Evolutionary conservation across 2,329 filamentous ascomycete species (phyloP).

Genomic region (Didymella segeticola): DNA sequence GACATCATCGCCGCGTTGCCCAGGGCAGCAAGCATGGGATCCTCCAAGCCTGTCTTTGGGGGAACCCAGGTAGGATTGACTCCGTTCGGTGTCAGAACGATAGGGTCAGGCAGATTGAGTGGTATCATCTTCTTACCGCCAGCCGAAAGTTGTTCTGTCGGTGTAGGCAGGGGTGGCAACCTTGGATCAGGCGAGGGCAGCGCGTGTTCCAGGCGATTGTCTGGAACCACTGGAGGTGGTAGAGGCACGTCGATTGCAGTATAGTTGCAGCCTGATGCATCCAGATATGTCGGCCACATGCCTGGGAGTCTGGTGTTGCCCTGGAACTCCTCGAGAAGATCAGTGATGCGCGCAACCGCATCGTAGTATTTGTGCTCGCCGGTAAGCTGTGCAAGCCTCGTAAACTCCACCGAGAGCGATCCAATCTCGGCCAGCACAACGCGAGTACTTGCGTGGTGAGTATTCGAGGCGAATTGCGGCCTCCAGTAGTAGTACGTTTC

Average conservation of each 20-base stretch:
- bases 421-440: conserved; percentile 58
- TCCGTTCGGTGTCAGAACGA: conserved; percentile 32
- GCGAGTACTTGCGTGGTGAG: conserved; percentile 49
- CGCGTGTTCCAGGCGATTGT: conserved; percentile 1
- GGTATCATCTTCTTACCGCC: conserved; percentile 44
- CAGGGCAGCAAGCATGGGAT: conserved; percentile 17
- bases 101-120: conserved; percentile 37
- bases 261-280: conserved; percentile 50
- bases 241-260: conserved; percentile 31
- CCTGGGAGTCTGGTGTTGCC: conserved; percentile 55
- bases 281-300: conserved; percentile 57
- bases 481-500: conserved; percentile 65
- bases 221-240: conserved; percentile 29
- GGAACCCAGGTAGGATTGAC: conserved; percentile 24
- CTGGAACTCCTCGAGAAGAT: conserved; percentile 53
- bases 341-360: conserved; percentile 55
- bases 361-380: conserved; percentile 57
- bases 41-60: conserved; percentile 6
- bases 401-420: conserved; percentile 58
- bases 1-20: conserved; percentile 21
- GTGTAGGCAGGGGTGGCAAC: conserved; percentile 9
- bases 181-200: not conserved
- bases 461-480: conserved; percentile 45
- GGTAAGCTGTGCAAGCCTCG: conserved; percentile 55
- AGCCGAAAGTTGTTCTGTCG: conserved; percentile 33